Percentiles rank a stretch among this genome's conserved stretches.
Evolutionary conservation across 176 grass and related monocot genomes (phyloP).

Genomic region (Melocanna baccifera): DNA sequence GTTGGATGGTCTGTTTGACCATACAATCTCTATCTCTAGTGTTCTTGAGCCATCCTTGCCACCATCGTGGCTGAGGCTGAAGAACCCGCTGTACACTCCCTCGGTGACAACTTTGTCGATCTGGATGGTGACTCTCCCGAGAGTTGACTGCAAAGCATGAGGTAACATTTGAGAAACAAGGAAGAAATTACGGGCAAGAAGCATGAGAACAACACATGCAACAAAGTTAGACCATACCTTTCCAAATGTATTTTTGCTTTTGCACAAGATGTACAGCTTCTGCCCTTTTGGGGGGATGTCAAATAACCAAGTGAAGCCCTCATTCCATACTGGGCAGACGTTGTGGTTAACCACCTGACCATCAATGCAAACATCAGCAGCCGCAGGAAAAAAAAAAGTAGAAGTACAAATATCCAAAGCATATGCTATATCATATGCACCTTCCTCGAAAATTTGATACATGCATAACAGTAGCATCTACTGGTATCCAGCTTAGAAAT

Average conservation of each 20-base stretch:
- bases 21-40: conserved; percentile 92
- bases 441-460: neutral
- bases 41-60: conserved; percentile 84
- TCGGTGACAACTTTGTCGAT: conserved; percentile 95
- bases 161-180: neutral
- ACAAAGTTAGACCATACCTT: conserved; percentile 43
- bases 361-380: conserved; percentile 23
- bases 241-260: conserved; percentile 99
- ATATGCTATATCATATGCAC: neutral
- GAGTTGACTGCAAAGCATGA: conserved; percentile 55
- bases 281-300: conserved; percentile 95
- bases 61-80: conserved; percentile 91
- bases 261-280: conserved; percentile 94
- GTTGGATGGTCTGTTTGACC: conserved; percentile 78
- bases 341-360: conserved; percentile 76
- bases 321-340: conserved; percentile 83
- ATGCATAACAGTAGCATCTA: neutral
- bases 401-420: neutral
- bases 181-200: neutral
- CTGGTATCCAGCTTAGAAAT: neutral
- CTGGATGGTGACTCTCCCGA: conserved; percentile 90
- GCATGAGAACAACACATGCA: neutral
- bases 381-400: neutral
- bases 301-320: conserved; percentile 96
- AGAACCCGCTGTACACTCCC: conserved; percentile 85